phyloP scores from a whole-genome alignment of 2,329 filamentous ascomycete genomes.

The Aspergillus aculeatus region DNA sequence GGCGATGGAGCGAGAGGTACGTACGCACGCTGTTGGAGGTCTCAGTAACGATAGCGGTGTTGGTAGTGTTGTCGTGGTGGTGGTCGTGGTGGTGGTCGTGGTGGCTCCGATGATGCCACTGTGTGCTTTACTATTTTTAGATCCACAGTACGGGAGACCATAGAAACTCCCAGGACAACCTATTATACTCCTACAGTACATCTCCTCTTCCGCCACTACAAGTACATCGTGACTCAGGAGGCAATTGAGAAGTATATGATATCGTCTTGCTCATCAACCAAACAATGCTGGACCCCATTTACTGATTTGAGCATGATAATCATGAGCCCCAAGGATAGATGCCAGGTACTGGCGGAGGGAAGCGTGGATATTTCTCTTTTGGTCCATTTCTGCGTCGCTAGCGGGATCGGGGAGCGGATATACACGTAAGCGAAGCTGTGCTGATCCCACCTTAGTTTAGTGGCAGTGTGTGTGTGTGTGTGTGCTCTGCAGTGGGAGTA shows the following conservation, averaged over 20 bases:
- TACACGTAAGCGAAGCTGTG: slow-evolving; percentile 17
- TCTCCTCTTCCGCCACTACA: no score
- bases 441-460: slow-evolving; percentile 1
- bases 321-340: background rate
- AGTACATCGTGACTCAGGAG: background rate
- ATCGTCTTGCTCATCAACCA: background rate
- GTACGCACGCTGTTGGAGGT: background rate
- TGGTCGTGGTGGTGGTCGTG: no score
- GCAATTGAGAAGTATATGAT: background rate
- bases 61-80: background rate
- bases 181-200: no score
- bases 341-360: background rate
- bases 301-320: background rate
- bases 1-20: background rate
- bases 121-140: background rate
- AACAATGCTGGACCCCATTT: background rate
- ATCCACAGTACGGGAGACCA: background rate
- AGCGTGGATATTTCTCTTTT: slow-evolving; percentile 21
- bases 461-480: background rate
- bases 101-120: background rate
- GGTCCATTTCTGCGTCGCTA: slow-evolving; percentile 13
- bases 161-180: no score
- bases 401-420: slow-evolving; percentile 15
- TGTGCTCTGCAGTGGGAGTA: no score
- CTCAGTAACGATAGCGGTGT: background rate